phyloP scores from a whole-genome alignment of 164 flowering plant species.

The Kingdonia uniflora region DNA sequence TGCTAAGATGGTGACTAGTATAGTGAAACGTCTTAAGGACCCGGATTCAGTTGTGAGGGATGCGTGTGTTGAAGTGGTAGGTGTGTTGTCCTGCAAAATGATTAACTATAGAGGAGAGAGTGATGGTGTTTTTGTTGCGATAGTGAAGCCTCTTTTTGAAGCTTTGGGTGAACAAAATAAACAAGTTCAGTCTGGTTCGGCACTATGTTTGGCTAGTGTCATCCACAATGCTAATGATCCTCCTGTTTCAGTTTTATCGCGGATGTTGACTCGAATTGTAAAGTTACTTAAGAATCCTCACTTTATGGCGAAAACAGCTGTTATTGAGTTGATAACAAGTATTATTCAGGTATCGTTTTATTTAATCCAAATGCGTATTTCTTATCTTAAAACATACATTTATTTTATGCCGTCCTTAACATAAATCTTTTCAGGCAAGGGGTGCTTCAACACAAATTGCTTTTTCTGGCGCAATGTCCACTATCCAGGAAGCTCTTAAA shows the following conservation, averaged over 20 bases:
- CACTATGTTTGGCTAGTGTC: constrained; percentile 70
- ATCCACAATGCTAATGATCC: constrained; percentile 53
- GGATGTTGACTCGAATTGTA: constrained; percentile 50
- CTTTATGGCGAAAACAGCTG: constrained; percentile 80
- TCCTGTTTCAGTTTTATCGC: constrained; percentile 44
- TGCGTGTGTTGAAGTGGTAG: constrained; percentile 72
- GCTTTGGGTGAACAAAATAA: constrained; percentile 82
- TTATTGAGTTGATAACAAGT: constrained; percentile 68
- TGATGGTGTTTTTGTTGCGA: constrained; percentile 41
- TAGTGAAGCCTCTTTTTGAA: constrained; percentile 85
- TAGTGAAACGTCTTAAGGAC: constrained; percentile 81
- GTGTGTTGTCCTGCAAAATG: constrained; percentile 57
- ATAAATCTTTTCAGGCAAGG: constrained; percentile 45
- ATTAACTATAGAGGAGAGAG: constrained; percentile 21
- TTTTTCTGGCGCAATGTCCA: constrained; percentile 46
- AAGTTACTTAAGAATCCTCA: constrained; percentile 80
- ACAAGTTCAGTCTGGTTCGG: constrained; percentile 71
- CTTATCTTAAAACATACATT: background rate
- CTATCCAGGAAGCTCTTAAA: constrained; percentile 79
- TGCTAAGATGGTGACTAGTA: constrained; percentile 51
- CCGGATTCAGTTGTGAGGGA: constrained; percentile 76
- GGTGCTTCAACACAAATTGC: constrained; percentile 55
- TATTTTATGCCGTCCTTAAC: background rate
- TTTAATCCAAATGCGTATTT: no score
- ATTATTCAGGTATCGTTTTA: constrained; percentile 53